These are phyloP conservation scores for Macrotyloma uniflorum DNA, from an alignment of 306 rosid genomes.

Conservation along the genomic window DNA sequence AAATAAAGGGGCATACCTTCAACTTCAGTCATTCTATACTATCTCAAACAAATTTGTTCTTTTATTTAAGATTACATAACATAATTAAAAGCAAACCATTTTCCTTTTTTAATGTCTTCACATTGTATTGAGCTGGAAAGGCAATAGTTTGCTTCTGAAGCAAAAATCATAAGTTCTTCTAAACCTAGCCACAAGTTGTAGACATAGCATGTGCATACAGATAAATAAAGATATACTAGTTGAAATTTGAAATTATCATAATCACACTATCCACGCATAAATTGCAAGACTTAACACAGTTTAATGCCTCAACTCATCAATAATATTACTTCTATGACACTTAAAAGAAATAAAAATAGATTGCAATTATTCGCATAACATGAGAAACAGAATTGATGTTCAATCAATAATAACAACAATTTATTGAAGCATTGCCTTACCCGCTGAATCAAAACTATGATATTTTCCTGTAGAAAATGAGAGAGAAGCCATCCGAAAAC, in stretches of 20 bases:
- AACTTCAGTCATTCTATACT: background rate
- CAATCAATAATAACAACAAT: background rate
- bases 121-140: constrained; percentile 47
- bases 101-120: background rate
- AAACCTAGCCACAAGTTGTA: constrained; percentile 21
- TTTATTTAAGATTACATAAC: background rate
- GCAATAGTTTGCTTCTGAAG: constrained; percentile 36
- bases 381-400: background rate
- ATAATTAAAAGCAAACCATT: background rate
- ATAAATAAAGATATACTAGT: constrained; percentile 18
- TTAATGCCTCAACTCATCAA: background rate
- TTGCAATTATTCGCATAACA: background rate
- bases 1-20: background rate
- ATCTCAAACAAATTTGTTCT: background rate
- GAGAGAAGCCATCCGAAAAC: constrained; percentile 1
- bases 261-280: background rate
- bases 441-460: constrained; percentile 2
- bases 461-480: constrained; percentile 7
- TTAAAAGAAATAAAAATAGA: background rate
- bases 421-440: background rate
- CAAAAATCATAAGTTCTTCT: constrained; percentile 34
- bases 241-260: constrained; percentile 11
- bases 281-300: background rate
- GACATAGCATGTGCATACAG: constrained; percentile 40
- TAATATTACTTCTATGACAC: background rate